Evolutionary conservation across 2,329 filamentous ascomycete species (phyloP).

Genomic region (Arthrobotrys pseudoclavata): DNA sequence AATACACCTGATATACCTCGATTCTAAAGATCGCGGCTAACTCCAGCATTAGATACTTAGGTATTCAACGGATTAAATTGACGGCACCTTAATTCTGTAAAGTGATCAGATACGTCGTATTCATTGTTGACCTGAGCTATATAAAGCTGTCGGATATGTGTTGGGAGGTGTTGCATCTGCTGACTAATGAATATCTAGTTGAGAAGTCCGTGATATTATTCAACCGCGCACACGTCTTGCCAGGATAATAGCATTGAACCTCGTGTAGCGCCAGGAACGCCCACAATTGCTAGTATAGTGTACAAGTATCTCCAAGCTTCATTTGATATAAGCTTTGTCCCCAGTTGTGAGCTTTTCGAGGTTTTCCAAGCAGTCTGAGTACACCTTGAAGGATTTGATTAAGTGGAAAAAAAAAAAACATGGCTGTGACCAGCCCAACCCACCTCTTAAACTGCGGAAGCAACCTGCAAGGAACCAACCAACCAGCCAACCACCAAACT

Average conservation of each 20-base stretch:
- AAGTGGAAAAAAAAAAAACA: constrained; percentile 37
- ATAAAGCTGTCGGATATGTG: constrained; percentile 1
- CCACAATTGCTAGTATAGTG: not conserved
- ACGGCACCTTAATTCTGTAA: not conserved
- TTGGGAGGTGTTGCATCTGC: constrained; percentile 46
- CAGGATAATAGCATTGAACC: constrained; percentile 5
- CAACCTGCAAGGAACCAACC: constrained; percentile 52
- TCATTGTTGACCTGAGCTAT: not conserved
- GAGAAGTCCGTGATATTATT: constrained; percentile 43
- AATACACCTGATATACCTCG: not conserved
- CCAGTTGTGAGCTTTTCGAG: not conserved
- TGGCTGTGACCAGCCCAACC: constrained; percentile 24
- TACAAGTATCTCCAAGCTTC: not conserved
- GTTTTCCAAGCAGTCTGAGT: not conserved
- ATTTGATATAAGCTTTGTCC: not conserved
- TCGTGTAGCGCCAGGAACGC: constrained; percentile 5
- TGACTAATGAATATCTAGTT: constrained; percentile 15
- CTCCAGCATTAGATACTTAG: not conserved
- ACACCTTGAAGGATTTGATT: constrained; percentile 8
- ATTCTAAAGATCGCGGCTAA: not conserved
- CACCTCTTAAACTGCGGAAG: constrained; percentile 31
- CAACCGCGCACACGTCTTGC: constrained; percentile 6
- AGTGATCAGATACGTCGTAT: not conserved
- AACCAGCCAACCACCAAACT: constrained; percentile 36
- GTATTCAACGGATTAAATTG: not conserved